phyloP scores from a whole-genome alignment of 2,329 filamentous ascomycete species.

The Ceratocystis lukuohia region DNA sequence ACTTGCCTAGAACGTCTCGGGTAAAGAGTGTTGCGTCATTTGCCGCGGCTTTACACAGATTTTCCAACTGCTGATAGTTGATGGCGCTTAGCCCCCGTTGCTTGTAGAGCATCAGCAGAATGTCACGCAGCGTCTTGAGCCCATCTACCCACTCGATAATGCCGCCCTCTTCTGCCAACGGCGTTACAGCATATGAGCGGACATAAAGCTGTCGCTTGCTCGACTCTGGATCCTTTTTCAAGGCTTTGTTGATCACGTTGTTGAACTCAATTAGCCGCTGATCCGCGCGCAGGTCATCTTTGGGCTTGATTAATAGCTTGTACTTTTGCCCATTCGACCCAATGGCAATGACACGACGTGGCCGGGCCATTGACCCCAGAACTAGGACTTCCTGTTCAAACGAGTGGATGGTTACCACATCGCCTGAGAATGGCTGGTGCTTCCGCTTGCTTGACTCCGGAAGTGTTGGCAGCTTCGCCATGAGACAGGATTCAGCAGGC shows the following conservation, averaged over 20 bases:
- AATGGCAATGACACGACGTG: slow-evolving; percentile 73
- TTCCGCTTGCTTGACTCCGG: slow-evolving; percentile 54
- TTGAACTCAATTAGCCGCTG: slow-evolving; percentile 99
- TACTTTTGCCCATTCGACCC: slow-evolving; percentile 84
- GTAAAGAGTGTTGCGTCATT: slow-evolving; percentile 45
- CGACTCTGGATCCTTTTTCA: slow-evolving; percentile 83
- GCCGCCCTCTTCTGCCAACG: slow-evolving; percentile 92
- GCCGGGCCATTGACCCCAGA: slow-evolving; percentile 80
- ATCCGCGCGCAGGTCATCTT: slow-evolving; percentile 93
- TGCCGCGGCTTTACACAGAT: slow-evolving; percentile 25
- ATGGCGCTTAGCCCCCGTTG: slow-evolving; percentile 51
- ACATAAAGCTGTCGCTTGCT: slow-evolving; percentile 87
- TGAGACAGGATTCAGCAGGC: slow-evolving; percentile 73
- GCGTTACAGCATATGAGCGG: slow-evolving; percentile 92
- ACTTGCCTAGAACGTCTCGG: slow-evolving; percentile 48
- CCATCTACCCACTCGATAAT: slow-evolving; percentile 98
- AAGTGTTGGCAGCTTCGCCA: slow-evolving; percentile 61
- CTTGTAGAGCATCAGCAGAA: slow-evolving; percentile 65
- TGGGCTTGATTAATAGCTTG: slow-evolving; percentile 88
- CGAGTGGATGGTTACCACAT: slow-evolving; percentile 66
- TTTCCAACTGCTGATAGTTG: slow-evolving; percentile 55
- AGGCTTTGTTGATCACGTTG: slow-evolving; percentile 85
- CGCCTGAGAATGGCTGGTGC: slow-evolving; percentile 76
- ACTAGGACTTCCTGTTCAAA: slow-evolving; percentile 85
- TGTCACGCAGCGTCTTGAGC: slow-evolving; percentile 84